Base-by-base conservation (phyloP, 768 basidiomycete genomes). In the Hericium erinaceus region DNA sequence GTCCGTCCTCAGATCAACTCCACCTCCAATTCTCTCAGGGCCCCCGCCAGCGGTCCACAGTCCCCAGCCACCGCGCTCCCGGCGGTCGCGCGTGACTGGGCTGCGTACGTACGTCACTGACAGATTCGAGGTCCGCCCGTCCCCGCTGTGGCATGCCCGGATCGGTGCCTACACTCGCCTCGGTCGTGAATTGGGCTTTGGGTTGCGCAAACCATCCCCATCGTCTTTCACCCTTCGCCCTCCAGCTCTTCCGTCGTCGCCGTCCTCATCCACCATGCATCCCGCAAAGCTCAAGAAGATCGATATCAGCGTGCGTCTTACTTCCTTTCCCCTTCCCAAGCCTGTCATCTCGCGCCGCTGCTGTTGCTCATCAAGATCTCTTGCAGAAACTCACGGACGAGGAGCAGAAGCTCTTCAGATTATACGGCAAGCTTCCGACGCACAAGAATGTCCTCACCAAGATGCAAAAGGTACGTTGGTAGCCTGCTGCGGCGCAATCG, bases 371-470 rank as follows among this genome's bases (percentile, higher is more conserved):
- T 16, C 18, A 16, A 15, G 6, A 44, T 18, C 16, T 44, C 41
- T 44, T 62, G 28, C 64, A 95, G 92, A 84, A 84, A 69, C 71
- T 97, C 75, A 82, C 79, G 58, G 85, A 86, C 66, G 87, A 97
- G 75, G 95, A 98, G 77, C 84, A 92, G 74, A 87, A 92, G 76
- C 83, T 98, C 61, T 94, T 98, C 74, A 80, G 85, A 64, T 84
- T 91, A 71, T 98, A 98, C 73, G 95, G 95, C 57, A 95, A 94
- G 72, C 76, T 95, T 38, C 95, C 95, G 22, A 83, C 84, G 3
- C 91, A 92, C 73, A 98, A 98, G 84, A 94, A 89, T 71, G 76
- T 89, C 55, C 80, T 98, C 63, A 87, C 80, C 68, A 94, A 93
- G 77, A 93, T 97, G 87, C 92, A 94, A 73, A 95, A 92, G 85